These are phyloP conservation scores for Pezicula neosporulosa DNA, from an alignment of 2,329 filamentous ascomycete genomes.

Conservation along the genomic window DNA sequence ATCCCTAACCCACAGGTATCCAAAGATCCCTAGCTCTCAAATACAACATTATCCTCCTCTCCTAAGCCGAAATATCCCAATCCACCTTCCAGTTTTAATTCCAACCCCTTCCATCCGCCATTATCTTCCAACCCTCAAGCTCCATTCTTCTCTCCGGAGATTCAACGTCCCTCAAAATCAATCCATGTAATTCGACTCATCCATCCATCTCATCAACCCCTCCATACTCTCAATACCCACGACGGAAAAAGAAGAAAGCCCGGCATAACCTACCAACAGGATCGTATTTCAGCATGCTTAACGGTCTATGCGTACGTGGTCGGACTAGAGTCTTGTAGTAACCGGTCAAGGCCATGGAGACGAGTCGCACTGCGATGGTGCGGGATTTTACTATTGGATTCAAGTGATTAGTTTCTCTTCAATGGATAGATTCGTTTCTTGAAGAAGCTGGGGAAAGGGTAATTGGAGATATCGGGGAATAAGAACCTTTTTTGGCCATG, in stretches of 20 bases:
- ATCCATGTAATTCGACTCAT: no score
- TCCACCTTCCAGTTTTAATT: neutral
- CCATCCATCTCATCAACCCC: no score
- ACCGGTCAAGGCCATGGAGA: conserved; percentile 98
- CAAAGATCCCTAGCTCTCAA: neutral
- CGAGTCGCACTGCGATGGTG: conserved; percentile 85
- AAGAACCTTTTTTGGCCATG: conserved; percentile 42
- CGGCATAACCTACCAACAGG: conserved; percentile 68
- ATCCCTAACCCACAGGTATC: conserved; percentile 1
- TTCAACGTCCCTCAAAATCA: no score
- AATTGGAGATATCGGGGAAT: neutral
- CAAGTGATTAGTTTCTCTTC: neutral
- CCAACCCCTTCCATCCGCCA: neutral
- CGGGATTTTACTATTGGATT: conserved; percentile 64
- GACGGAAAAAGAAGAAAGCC: conserved; percentile 2
- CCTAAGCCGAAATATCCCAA: neutral
- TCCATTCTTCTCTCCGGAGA: neutral
- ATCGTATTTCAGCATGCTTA: conserved; percentile 99
- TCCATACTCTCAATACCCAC: no score
- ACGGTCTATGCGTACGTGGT: conserved; percentile 73
- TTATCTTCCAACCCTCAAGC: no score
- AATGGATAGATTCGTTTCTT: neutral
- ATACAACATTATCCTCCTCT: neutral
- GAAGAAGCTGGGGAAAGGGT: neutral
- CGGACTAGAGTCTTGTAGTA: conserved; percentile 92